phyloP scores from a whole-genome alignment of 2,329 filamentous ascomycete species.

The Pestalotiopsis sp. region DNA sequence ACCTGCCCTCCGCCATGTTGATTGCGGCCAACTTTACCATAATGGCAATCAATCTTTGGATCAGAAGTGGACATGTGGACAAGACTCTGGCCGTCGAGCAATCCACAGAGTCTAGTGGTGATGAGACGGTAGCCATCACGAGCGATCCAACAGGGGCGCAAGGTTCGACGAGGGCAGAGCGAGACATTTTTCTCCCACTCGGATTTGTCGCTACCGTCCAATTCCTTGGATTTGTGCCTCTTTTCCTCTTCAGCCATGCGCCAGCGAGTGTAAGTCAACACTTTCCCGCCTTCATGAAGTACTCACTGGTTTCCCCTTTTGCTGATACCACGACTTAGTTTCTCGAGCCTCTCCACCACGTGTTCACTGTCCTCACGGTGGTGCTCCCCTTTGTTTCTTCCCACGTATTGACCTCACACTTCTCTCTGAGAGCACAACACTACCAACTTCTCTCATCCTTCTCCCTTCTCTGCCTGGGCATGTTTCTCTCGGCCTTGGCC shows the following conservation, averaged over 20 bases:
- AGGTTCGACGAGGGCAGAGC: slow-evolving; percentile 46
- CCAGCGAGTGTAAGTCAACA: slow-evolving; percentile 60
- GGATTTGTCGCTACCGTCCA: slow-evolving; percentile 74
- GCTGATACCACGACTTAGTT: slow-evolving; percentile 42
- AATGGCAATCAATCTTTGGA: slow-evolving; percentile 92
- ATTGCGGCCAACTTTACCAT: slow-evolving; percentile 94
- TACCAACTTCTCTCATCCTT: slow-evolving; percentile 84
- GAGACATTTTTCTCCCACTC: slow-evolving; percentile 73
- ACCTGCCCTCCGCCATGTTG: slow-evolving; percentile 96
- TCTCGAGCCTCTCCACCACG: slow-evolving; percentile 59
- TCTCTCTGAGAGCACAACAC: slow-evolving; percentile 65
- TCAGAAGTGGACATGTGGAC: slow-evolving; percentile 71
- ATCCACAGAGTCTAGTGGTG: slow-evolving; percentile 24
- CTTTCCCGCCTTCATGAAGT: background rate
- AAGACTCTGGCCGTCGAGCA: slow-evolving; percentile 19
- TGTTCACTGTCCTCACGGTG: slow-evolving; percentile 58
- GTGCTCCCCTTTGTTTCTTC: slow-evolving; percentile 61
- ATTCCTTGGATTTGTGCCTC: slow-evolving; percentile 75
- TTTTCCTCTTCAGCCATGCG: slow-evolving; percentile 84
- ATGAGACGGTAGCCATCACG: slow-evolving; percentile 30
- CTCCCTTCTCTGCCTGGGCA: slow-evolving; percentile 87
- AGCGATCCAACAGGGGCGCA: slow-evolving; percentile 15
- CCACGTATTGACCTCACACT: slow-evolving; percentile 51
- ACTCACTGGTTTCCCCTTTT: background rate
- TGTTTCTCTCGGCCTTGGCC: slow-evolving; percentile 88